phyloP scores from a whole-genome alignment of 371 early-diverging fungal species.

The Apophysomyces trapeziformis region DNA sequence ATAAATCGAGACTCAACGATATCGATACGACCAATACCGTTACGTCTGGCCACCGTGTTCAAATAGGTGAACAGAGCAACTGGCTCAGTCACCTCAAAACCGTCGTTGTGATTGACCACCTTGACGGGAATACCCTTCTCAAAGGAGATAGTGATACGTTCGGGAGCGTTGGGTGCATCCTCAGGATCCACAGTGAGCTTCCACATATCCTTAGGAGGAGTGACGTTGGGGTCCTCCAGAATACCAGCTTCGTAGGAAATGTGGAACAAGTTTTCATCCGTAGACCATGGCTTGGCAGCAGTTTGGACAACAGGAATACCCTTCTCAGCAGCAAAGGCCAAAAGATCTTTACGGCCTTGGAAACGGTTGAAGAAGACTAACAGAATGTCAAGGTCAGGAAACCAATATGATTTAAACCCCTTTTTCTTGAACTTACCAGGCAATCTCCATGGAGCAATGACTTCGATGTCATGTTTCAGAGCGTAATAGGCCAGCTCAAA shows the following conservation, averaged over 20 bases:
- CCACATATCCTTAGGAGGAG: constrained; percentile 98
- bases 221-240: constrained; percentile 91
- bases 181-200: constrained; percentile 95
- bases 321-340: constrained; percentile 92
- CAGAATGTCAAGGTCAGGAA: background rate
- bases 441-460: constrained; percentile 96
- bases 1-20: constrained; percentile 98
- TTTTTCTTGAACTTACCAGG: constrained; percentile 64
- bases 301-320: constrained; percentile 95
- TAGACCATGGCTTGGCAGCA: constrained; percentile 96
- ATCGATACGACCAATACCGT: constrained; percentile 97
- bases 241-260: constrained; percentile 98
- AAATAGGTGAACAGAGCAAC: constrained; percentile 93
- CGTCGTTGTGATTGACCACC: constrained; percentile 83
- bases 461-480: constrained; percentile 89
- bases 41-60: constrained; percentile 93
- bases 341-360: constrained; percentile 90
- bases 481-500: constrained; percentile 98
- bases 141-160: constrained; percentile 91
- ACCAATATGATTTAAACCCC: background rate
- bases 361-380: constrained; percentile 92
- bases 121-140: constrained; percentile 86
- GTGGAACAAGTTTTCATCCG: constrained; percentile 99
- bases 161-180: constrained; percentile 94
- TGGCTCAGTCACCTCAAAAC: constrained; percentile 67